phyloP scores from a whole-genome alignment of 192 early-diverging fungal species.

The Physocladia obscura region DNA sequence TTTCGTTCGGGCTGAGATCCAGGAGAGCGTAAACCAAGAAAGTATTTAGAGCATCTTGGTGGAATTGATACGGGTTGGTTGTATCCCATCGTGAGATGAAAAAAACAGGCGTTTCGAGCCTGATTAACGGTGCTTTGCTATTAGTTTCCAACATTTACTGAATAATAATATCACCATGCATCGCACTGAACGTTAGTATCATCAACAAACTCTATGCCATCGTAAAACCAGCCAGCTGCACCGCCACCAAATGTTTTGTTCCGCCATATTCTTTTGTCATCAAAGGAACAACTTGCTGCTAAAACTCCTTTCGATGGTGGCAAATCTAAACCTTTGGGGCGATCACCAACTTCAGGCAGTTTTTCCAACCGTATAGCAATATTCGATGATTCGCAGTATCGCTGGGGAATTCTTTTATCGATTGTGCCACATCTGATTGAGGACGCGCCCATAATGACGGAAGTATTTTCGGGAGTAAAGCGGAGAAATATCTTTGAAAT shows the following conservation, averaged over 20 bases:
- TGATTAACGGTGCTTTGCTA: background rate
- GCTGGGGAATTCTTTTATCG: constrained; percentile 21
- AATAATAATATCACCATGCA: background rate
- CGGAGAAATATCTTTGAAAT: no score
- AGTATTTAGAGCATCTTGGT: constrained; percentile 33
- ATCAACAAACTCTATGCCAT: no score
- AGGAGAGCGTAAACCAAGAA: constrained; percentile 29
- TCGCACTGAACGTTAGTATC: constrained; percentile 4
- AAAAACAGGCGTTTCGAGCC: constrained; percentile 20
- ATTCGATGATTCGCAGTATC: constrained; percentile 26
- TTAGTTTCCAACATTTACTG: background rate
- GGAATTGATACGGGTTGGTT: constrained; percentile 35
- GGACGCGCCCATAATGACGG: no score
- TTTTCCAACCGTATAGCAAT: constrained; percentile 10
- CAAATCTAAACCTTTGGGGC: background rate
- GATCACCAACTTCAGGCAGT: background rate
- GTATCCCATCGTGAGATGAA: constrained; percentile 31
- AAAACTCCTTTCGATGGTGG: background rate
- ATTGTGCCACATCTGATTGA: constrained; percentile 12
- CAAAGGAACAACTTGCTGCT: constrained; percentile 1
- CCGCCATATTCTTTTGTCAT: constrained; percentile 24
- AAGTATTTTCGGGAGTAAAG: no score
- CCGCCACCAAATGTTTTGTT: constrained; percentile 15
- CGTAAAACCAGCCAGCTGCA: constrained; percentile 32
- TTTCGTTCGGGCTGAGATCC: background rate